Percentiles rank a stretch among this genome's conserved stretches.
Conservation (phyloP, 2,329 filamentous ascomycete genomes). For the Coniochaeta sp. region DNA sequence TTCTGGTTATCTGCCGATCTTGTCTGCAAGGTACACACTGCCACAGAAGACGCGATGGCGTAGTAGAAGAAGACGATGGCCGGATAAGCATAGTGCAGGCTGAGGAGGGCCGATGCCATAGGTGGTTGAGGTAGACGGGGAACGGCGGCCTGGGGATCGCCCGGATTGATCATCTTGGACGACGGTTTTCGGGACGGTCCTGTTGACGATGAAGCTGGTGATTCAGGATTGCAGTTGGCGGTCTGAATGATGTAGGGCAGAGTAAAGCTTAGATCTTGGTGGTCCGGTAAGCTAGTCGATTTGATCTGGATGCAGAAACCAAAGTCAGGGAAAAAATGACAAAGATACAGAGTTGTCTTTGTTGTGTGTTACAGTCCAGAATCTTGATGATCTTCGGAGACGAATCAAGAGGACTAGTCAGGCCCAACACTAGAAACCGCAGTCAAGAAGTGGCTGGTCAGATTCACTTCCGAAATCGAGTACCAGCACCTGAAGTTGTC, state of each 20-base stretch:
- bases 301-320: not conserved
- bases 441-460: not conserved
- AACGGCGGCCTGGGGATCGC: not conserved
- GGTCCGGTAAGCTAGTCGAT: not conserved
- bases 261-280: not conserved
- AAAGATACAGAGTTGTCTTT: not conserved
- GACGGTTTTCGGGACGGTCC: not conserved
- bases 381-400: not conserved
- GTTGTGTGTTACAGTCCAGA: not conserved
- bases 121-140: not conserved
- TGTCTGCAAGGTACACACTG: constrained; percentile 47
- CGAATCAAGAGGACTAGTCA: not conserved
- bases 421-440: not conserved
- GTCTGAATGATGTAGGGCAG: not conserved
- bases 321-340: not conserved
- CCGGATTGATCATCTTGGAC: not conserved
- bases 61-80: constrained; percentile 51
- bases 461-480: not conserved
- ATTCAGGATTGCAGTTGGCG: not conserved
- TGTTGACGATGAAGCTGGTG: not conserved
- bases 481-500: no score
- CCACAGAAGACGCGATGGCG: constrained; percentile 39
- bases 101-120: constrained; percentile 23
- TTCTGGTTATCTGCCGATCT: constrained; percentile 27
- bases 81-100: constrained; percentile 54